These are phyloP conservation scores for Veloboletus limbatus DNA, from an alignment of 1,284 basidiomycete genomes.

Conservation along the genomic window DNA sequence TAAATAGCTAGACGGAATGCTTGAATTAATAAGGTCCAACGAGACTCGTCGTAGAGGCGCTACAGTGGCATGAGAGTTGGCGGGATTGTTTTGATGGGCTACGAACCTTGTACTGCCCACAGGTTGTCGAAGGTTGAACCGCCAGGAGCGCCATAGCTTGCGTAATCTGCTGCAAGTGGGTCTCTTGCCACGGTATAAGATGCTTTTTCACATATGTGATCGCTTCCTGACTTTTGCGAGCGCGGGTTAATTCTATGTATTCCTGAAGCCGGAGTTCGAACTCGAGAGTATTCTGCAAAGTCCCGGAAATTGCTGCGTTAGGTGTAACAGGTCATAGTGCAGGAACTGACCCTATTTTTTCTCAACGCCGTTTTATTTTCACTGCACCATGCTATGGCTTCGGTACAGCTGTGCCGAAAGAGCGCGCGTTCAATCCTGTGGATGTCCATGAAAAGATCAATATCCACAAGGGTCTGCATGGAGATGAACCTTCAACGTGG, in stretches of 20 bases:
- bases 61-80: conserved; percentile 35
- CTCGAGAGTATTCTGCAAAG: conserved; percentile 82
- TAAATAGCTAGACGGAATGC: conserved; percentile 86
- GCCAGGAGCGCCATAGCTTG: conserved; percentile 79
- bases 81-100: conserved; percentile 2
- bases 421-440: conserved; percentile 82
- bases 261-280: conserved; percentile 95
- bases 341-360: conserved; percentile 74
- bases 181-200: conserved; percentile 79
- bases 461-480: conserved; percentile 76
- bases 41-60: conserved; percentile 76
- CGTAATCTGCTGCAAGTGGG: conserved; percentile 72
- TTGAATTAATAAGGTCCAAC: conserved; percentile 73
- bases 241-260: conserved; percentile 87
- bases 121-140: conserved; percentile 63
- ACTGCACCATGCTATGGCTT: conserved; percentile 92
- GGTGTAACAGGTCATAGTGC: conserved; percentile 9
- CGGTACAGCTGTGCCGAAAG: conserved; percentile 70
- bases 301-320: conserved; percentile 16
- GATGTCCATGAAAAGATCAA: conserved; percentile 90
- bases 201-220: conserved; percentile 85
- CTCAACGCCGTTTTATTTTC: conserved; percentile 93
- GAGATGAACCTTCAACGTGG: conserved; percentile 23
- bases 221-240: conserved; percentile 68
- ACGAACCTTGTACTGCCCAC: conserved; percentile 67